Percentiles rank a stretch among this genome's conserved stretches.
phyloP scores from a whole-genome alignment of 2,329 filamentous ascomycete species.

The Fusarium humuli region DNA sequence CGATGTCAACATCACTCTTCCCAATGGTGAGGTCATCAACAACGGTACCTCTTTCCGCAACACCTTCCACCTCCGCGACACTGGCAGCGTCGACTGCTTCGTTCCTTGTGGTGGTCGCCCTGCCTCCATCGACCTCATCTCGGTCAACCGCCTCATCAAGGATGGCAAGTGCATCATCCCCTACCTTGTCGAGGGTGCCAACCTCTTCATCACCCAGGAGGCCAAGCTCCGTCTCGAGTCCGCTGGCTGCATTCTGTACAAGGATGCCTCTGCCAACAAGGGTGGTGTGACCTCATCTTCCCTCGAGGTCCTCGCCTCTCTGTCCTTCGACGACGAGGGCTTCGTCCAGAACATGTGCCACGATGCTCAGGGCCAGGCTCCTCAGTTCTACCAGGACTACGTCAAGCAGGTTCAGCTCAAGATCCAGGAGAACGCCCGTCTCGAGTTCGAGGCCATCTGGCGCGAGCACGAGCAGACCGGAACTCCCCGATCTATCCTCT shows the following conservation, averaged over 20 bases:
- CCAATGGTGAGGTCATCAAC: slow-evolving; percentile 84
- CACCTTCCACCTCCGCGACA: slow-evolving; percentile 90
- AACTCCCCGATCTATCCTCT: slow-evolving; percentile 83
- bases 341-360: slow-evolving; percentile 97
- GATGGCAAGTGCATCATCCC: slow-evolving; percentile 89
- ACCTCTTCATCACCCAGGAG: slow-evolving; percentile 98
- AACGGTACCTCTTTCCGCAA: slow-evolving; percentile 98
- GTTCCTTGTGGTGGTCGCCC: slow-evolving; percentile 97
- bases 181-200: slow-evolving; percentile 97
- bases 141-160: slow-evolving; percentile 87
- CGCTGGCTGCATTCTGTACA: slow-evolving; percentile 95
- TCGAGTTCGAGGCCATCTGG: slow-evolving; percentile 99
- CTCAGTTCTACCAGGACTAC: slow-evolving; percentile 92
- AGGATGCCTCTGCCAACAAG: slow-evolving; percentile 98
- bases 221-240: slow-evolving; percentile 95
- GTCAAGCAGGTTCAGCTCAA: slow-evolving; percentile 91
- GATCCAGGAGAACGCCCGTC: slow-evolving; percentile 88
- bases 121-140: slow-evolving; percentile 93
- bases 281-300: slow-evolving; percentile 98
- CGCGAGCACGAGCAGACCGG: slow-evolving; percentile 88
- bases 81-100: slow-evolving; percentile 83
- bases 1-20: slow-evolving; percentile 88
- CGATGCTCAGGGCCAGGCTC: slow-evolving; percentile 75
- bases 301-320: slow-evolving; percentile 91
- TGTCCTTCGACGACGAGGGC: slow-evolving; percentile 90